These are phyloP conservation scores for Coemansia sp. DNA, from an alignment of 192 early-diverging fungal genomes.

Conservation along the genomic window DNA sequence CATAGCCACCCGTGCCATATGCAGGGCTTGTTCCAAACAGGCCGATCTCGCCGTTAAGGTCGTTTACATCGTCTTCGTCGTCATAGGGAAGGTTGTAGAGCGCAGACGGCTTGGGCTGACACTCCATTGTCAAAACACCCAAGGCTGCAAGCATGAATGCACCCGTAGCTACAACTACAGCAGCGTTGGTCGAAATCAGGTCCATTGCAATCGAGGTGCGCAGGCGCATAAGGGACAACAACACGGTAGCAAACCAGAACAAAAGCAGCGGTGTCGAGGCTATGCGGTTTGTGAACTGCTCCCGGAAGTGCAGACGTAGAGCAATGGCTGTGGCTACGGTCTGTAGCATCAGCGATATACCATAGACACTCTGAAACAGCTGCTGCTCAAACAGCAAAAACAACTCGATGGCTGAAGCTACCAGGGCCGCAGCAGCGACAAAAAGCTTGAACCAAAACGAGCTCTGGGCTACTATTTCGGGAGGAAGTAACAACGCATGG, in stretches of 20 bases:
- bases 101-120: constrained; percentile 7
- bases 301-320: background rate
- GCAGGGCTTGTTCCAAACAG: too few relatives aligned
- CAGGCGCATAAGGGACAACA: background rate
- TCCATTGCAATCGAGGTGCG: background rate
- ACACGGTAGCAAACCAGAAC: background rate
- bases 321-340: background rate
- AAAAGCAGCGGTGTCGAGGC: background rate
- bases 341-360: background rate
- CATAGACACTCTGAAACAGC: background rate
- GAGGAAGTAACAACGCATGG: background rate
- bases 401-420: background rate
- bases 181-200: background rate
- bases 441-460: background rate
- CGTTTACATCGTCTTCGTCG: constrained; percentile 1
- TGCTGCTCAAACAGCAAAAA: background rate
- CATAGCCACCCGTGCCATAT: background rate
- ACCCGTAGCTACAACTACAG: background rate
- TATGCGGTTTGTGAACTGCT: background rate
- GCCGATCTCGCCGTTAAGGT: background rate
- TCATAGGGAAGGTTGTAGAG: background rate
- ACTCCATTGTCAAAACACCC: constrained; percentile 9
- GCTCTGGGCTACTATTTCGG: background rate
- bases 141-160: constrained; percentile 5
- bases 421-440: background rate